Conservation (phyloP, 164 flowering plant genomes). For the Stephania yunnanensis region DNA sequence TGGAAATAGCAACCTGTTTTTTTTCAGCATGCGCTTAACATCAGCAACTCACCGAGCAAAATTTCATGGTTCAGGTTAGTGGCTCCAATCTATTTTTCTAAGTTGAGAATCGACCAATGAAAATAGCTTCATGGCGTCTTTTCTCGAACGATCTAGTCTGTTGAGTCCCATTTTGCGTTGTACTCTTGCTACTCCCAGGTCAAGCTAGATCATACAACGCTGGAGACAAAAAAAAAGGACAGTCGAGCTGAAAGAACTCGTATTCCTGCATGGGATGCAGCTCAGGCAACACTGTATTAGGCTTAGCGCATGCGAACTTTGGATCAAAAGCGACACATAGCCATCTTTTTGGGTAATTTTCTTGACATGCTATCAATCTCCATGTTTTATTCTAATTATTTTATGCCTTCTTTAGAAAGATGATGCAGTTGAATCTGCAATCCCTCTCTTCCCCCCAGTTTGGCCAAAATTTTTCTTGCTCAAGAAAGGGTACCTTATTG, state of each 20-base stretch:
- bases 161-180: constrained; percentile 17
- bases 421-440: neutral
- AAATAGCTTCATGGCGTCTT: constrained; percentile 15
- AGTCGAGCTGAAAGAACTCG: constrained; percentile 11
- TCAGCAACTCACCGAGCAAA: constrained; percentile 22
- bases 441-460: too few relatives aligned
- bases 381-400: too few relatives aligned
- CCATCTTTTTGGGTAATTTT: constrained; percentile 24
- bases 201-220: constrained; percentile 20
- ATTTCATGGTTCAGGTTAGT: constrained; percentile 21
- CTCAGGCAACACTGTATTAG: neutral
- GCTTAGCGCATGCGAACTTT: constrained; percentile 19
- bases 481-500: too few relatives aligned
- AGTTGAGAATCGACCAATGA: constrained; percentile 14
- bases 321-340: constrained; percentile 29
- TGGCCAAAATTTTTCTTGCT: too few relatives aligned
- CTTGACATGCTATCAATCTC: neutral
- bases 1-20: constrained; percentile 16
- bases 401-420: too few relatives aligned
- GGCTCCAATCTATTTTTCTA: constrained; percentile 19
- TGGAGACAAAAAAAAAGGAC: constrained; percentile 6
- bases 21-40: constrained; percentile 15
- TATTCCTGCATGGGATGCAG: neutral
- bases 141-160: constrained; percentile 22
- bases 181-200: constrained; percentile 19